phyloP scores from a whole-genome alignment of 257 asterid genomes.

The Solanum ahanhuiri region DNA sequence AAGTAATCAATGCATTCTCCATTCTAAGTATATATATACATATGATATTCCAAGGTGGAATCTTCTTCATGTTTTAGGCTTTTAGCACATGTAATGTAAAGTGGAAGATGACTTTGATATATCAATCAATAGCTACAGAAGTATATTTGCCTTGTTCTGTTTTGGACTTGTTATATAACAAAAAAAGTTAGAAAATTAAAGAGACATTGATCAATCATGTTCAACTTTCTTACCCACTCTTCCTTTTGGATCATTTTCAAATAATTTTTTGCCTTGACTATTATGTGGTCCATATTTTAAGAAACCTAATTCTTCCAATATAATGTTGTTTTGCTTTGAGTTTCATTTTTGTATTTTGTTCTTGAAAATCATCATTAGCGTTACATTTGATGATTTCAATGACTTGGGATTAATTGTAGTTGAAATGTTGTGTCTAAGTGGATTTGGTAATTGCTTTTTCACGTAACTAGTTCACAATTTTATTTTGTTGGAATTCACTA shows the following conservation, averaged over 20 bases:
- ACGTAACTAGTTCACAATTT: not conserved
- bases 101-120: conserved; percentile 4
- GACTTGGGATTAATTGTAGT: not conserved
- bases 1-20: conserved; percentile 1
- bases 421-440: not conserved
- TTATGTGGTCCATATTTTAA: not conserved
- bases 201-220: conserved; percentile 2
- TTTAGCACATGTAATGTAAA: not conserved
- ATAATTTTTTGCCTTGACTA: not conserved
- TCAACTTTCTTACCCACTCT: not conserved
- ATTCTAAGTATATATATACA: not conserved
- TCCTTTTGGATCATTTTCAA: conserved; percentile 4
- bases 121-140: not conserved
- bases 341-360: not conserved
- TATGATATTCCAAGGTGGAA: conserved; percentile 8
- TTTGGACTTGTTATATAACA: not conserved
- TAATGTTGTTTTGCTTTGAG: not conserved
- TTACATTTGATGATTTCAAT: not conserved
- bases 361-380: not conserved
- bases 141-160: conserved; percentile 2
- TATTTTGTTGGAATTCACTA: not conserved
- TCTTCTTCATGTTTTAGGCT: not conserved
- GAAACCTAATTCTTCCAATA: not conserved
- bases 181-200: not conserved
- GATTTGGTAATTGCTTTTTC: not conserved